These are phyloP conservation scores for Cantharellus anzutake DNA, from an alignment of 768 basidiomycete species.

Conservation along the genomic window DNA sequence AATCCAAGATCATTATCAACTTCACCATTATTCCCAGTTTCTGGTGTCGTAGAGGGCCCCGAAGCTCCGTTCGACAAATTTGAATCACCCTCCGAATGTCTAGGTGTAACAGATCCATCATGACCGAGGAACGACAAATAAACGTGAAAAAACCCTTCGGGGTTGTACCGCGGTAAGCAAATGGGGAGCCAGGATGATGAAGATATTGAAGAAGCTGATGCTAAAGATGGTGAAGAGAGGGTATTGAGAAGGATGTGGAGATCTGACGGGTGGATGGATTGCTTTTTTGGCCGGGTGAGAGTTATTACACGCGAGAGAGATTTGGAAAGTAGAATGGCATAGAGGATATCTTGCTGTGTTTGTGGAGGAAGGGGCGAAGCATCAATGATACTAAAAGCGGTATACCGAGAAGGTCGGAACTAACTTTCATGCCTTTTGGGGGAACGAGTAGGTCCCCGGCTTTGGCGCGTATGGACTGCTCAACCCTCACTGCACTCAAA, in stretches of 20 bases:
- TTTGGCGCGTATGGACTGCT: slow-evolving; percentile 44
- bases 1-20: slow-evolving; percentile 1
- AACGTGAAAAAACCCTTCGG: slow-evolving; percentile 75
- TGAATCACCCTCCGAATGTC: neutral
- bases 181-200: slow-evolving; percentile 88
- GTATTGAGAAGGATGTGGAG: slow-evolving; percentile 88
- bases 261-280: slow-evolving; percentile 90
- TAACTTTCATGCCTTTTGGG: slow-evolving; percentile 57
- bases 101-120: neutral
- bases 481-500: slow-evolving; percentile 61
- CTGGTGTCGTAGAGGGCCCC: neutral
- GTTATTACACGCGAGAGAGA: slow-evolving; percentile 46
- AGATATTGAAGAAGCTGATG: slow-evolving; percentile 37
- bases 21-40: neutral
- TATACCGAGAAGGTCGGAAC: neutral
- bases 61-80: slow-evolving; percentile 8
- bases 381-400: neutral
- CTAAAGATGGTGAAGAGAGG: slow-evolving; percentile 58
- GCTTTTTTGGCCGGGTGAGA: slow-evolving; percentile 74
- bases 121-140: slow-evolving; percentile 43
- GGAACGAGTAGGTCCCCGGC: slow-evolving; percentile 73
- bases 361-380: neutral
- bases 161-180: slow-evolving; percentile 88
- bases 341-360: slow-evolving; percentile 56
- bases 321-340: slow-evolving; percentile 61